A percentile compares a stretch with the other conserved stretches of the same genome.
Conservation (phyloP, 2,329 filamentous ascomycete genomes). For the Xylariaceae sp. region DNA sequence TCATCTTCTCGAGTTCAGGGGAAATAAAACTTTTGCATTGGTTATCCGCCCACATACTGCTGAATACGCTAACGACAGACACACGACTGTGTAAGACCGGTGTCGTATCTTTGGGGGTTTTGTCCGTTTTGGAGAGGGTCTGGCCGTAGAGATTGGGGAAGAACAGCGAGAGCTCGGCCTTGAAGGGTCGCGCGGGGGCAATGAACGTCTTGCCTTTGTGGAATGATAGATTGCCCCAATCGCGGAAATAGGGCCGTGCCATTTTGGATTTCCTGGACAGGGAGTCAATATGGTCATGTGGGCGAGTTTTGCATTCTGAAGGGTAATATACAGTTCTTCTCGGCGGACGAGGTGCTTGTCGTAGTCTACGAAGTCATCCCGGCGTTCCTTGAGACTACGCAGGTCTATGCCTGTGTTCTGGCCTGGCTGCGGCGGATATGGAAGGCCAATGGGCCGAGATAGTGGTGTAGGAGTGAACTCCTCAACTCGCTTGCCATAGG, state of each 20-base stretch:
- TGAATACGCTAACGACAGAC: conserved; percentile 77
- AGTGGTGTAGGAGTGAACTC: conserved; percentile 58
- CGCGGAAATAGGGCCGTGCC: conserved; percentile 83
- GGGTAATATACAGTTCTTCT: conserved; percentile 62
- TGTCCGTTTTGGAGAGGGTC: conserved; percentile 61
- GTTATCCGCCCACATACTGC: conserved; percentile 77
- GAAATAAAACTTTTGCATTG: conserved; percentile 73
- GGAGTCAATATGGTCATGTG: background rate
- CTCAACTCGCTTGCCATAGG: conserved; percentile 53
- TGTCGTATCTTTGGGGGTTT: conserved; percentile 65
- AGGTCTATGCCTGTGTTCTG: conserved; percentile 77
- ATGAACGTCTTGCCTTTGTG: conserved; percentile 92
- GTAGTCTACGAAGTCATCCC: conserved; percentile 78
- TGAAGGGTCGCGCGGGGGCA: conserved; percentile 80
- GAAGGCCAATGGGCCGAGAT: conserved; percentile 76
- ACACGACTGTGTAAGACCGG: conserved; percentile 67
- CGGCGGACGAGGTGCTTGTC: conserved; percentile 77
- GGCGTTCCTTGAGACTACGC: conserved; percentile 63
- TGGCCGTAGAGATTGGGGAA: conserved; percentile 88
- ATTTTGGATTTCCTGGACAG: conserved; percentile 13
- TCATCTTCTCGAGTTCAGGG: conserved; percentile 59
- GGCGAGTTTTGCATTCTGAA: background rate
- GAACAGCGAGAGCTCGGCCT: conserved; percentile 75
- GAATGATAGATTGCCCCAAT: conserved; percentile 80
- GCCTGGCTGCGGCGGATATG: conserved; percentile 65